Percentiles rank a stretch among this genome's conserved stretches.
Conservation (phyloP, 768 basidiomycete species). For the Russula earlei region DNA sequence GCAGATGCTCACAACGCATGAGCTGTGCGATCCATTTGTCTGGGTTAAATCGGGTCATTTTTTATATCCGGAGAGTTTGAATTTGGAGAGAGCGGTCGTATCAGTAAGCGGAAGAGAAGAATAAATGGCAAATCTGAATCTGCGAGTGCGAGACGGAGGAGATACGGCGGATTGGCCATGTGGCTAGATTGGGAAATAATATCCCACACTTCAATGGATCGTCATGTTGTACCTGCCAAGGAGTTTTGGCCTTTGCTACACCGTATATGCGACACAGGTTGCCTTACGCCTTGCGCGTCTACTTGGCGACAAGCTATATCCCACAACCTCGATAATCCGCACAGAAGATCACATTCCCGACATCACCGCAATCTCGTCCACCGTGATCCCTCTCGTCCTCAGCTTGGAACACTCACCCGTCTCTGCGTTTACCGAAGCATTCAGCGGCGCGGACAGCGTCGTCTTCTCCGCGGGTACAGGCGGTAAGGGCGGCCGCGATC, state of each 20-base stretch:
- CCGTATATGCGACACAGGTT: constrained; percentile 26
- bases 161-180: background rate
- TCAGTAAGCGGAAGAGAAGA: no score
- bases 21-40: constrained; percentile 88
- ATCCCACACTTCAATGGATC: background rate
- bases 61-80: background rate
- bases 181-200: background rate
- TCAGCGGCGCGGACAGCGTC: constrained; percentile 31
- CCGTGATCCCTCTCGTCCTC: constrained; percentile 41
- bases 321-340: constrained; percentile 50
- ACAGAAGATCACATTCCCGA: constrained; percentile 37
- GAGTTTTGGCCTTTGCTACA: no score
- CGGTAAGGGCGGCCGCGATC: constrained; percentile 45
- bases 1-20: constrained; percentile 75
- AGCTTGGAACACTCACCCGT: constrained; percentile 46
- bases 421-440: constrained; percentile 36
- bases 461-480: constrained; percentile 43
- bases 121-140: no score
- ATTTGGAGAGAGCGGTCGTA: background rate
- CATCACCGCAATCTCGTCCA: constrained; percentile 31
- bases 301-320: constrained; percentile 33
- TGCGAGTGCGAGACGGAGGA: no score
- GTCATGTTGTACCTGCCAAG: background rate
- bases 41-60: constrained; percentile 31
- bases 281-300: constrained; percentile 40